Conservation (phyloP, 2,329 filamentous ascomycete species). For the Sclerotinia minor region DNA sequence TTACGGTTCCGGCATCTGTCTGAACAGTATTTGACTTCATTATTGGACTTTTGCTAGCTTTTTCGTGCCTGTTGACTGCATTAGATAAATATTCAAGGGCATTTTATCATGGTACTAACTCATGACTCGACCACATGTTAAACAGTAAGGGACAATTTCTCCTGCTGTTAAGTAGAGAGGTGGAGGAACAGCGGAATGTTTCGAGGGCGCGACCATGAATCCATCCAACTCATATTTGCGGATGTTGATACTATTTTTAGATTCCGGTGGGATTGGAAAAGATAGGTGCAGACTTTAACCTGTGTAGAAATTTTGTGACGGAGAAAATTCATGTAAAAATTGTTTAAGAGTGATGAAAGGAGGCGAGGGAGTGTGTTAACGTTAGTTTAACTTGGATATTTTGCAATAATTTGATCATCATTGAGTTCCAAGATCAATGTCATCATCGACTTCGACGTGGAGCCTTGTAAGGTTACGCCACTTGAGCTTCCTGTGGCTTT, state of each 20-base stretch:
- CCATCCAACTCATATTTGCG: constrained; percentile 25
- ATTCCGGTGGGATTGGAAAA: neutral
- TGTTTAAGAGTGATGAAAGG: neutral
- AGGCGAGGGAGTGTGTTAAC: neutral
- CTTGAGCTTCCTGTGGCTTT: neutral
- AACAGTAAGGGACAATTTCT: constrained; percentile 20
- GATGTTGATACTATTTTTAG: neutral
- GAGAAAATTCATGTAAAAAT: neutral
- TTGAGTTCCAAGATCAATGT: constrained; percentile 1
- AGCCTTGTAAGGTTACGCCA: neutral
- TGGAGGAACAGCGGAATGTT: constrained; percentile 21
- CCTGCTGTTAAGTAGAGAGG: constrained; percentile 23
- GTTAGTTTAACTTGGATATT: neutral
- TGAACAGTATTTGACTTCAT: constrained; percentile 56
- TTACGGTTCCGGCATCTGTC: constrained; percentile 54
- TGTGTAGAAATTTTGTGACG: neutral
- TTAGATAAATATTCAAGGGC: neutral
- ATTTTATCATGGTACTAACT: neutral
- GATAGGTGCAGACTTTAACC: neutral
- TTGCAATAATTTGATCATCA: neutral
- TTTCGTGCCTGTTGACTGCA: constrained; percentile 13
- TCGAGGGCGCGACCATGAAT: constrained; percentile 23
- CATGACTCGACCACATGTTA: constrained; percentile 24
- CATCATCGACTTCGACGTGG: constrained; percentile 18
- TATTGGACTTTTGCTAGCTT: constrained; percentile 20